phyloP scores from a whole-genome alignment of 2,329 filamentous ascomycete genomes.

The Chrysoporthe puriensis region DNA sequence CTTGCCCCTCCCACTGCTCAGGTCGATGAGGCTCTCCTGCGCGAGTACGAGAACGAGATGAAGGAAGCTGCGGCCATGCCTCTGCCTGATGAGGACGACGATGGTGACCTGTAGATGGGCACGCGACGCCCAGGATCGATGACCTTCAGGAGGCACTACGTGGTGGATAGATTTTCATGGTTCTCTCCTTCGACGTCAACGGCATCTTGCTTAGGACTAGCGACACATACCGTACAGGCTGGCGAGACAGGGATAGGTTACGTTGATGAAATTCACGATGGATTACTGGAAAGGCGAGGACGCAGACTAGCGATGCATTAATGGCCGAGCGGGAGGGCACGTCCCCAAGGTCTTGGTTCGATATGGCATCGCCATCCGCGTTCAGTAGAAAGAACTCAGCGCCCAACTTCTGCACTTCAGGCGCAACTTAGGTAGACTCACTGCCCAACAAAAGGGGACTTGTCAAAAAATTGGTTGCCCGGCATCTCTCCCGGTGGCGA shows the following conservation, averaged over 20 bases:
- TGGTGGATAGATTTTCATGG: slow-evolving; percentile 30
- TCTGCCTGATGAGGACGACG: slow-evolving; percentile 92
- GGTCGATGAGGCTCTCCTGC: slow-evolving; percentile 82
- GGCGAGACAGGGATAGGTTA: slow-evolving; percentile 25
- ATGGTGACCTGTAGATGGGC: slow-evolving; percentile 62
- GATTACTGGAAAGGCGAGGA: slow-evolving; percentile 27
- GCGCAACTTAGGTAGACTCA: slow-evolving; percentile 30
- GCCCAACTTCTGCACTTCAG: slow-evolving; percentile 27
- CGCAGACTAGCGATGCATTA: slow-evolving; percentile 27
- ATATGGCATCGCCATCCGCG: slow-evolving; percentile 26
- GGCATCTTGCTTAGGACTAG: slow-evolving; percentile 31
- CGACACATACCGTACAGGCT: slow-evolving; percentile 29
- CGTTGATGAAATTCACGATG: slow-evolving; percentile 28
- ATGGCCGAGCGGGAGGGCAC: slow-evolving; percentile 26
- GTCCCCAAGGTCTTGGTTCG: slow-evolving; percentile 22
- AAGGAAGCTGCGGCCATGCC: slow-evolving; percentile 76
- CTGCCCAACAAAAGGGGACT: slow-evolving; percentile 23
- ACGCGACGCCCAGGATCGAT: slow-evolving; percentile 6
- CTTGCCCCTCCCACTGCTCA: slow-evolving; percentile 91
- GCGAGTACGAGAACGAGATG: slow-evolving; percentile 90
- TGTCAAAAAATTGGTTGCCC: background rate
- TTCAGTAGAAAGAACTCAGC: slow-evolving; percentile 27
- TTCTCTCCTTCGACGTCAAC: slow-evolving; percentile 27
- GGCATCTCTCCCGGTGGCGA: background rate
- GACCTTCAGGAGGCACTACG: slow-evolving; percentile 17